phyloP scores from a whole-genome alignment of 768 basidiomycete genomes.

The Naganishia kalamii region DNA sequence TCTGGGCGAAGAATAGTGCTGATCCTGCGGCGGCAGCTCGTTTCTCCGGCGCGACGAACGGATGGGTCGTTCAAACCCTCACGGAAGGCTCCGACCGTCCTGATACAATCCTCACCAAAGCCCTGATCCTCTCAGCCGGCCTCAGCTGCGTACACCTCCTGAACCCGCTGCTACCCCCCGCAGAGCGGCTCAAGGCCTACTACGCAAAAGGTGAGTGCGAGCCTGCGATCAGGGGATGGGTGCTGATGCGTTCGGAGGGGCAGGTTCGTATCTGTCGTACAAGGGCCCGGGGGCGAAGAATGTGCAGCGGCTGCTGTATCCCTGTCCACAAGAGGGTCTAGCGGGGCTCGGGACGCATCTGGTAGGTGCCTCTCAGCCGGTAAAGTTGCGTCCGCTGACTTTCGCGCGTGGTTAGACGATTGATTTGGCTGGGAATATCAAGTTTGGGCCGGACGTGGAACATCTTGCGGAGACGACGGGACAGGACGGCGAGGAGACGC shows the following conservation, averaged over 20 bases:
- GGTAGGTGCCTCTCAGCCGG: constrained; percentile 18
- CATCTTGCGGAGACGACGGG: constrained; percentile 58
- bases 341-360: constrained; percentile 87
- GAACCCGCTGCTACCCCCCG: constrained; percentile 31
- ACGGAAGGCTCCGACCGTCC: constrained; percentile 20
- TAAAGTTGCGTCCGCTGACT: not conserved
- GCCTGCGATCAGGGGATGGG: not conserved
- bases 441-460: constrained; percentile 89
- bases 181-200: constrained; percentile 27
- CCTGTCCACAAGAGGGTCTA: constrained; percentile 66
- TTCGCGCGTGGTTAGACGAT: constrained; percentile 45
- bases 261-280: constrained; percentile 84
- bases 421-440: constrained; percentile 73
- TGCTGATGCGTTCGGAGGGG: not conserved
- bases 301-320: constrained; percentile 78
- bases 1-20: not conserved
- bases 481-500: constrained; percentile 21
- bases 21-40: not conserved
- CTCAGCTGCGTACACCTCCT: constrained; percentile 31
- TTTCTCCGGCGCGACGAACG: constrained; percentile 3
- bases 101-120: constrained; percentile 23
- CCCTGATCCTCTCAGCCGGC: constrained; percentile 32
- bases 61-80: constrained; percentile 29
- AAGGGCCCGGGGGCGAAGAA: constrained; percentile 65
- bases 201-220: constrained; percentile 36